Conservation (phyloP, 169 alveolate genomes). For the Fabrea salina region DNA sequence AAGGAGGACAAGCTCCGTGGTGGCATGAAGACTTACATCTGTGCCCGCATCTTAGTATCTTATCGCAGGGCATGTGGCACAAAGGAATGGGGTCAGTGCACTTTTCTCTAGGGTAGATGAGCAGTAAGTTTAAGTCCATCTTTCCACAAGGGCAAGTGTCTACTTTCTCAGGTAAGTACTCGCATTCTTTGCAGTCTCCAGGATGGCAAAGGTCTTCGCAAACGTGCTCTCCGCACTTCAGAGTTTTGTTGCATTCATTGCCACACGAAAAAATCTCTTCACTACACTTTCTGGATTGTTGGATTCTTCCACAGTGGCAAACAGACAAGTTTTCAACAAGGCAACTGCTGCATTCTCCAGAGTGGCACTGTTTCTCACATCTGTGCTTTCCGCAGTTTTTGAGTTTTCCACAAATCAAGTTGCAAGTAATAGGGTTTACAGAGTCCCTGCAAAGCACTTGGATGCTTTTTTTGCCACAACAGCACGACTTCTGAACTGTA, state of each 20-base stretch:
- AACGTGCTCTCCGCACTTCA: constrained; percentile 72
- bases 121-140: constrained; percentile 42
- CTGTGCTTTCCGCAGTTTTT: constrained; percentile 71
- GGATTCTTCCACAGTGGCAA: constrained; percentile 75
- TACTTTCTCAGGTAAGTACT: constrained; percentile 53
- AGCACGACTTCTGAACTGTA: constrained; percentile 65
- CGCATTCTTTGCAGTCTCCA: constrained; percentile 69
- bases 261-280: constrained; percentile 56
- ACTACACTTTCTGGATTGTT: constrained; percentile 61
- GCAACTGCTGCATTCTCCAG: constrained; percentile 72
- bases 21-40: constrained; percentile 62
- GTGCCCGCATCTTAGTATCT: constrained; percentile 75
- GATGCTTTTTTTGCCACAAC: constrained; percentile 71
- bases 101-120: constrained; percentile 51
- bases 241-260: constrained; percentile 54
- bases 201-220: constrained; percentile 73
- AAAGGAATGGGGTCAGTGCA: constrained; percentile 74
- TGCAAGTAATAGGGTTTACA: constrained; percentile 62
- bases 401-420: constrained; percentile 67
- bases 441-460: constrained; percentile 67
- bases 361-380: constrained; percentile 74
- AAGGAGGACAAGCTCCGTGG: constrained; percentile 70
- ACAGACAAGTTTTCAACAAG: constrained; percentile 37
- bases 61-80: constrained; percentile 65
- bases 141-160: constrained; percentile 79